Percentiles rank a stretch among this genome's conserved stretches.
phyloP scores from a whole-genome alignment of 148 eudicot species.

The Bassia scoparia region DNA sequence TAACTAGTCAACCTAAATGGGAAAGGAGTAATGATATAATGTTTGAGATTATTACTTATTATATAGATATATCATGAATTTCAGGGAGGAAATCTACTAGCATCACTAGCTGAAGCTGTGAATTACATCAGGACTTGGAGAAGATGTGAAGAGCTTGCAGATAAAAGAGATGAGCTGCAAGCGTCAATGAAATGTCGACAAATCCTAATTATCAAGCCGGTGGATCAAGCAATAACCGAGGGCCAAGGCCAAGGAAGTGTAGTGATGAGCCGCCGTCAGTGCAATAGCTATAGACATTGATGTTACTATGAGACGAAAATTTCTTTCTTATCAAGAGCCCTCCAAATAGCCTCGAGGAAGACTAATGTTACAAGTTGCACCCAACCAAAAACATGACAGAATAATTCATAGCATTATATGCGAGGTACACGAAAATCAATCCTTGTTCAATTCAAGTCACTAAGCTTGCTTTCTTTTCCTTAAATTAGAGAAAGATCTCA shows the following conservation, averaged over 20 bases:
- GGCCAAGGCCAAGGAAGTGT: background rate
- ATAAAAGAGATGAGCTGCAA: too few species aligned
- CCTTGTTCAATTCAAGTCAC: too few species aligned
- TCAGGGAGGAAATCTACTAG: too few species aligned
- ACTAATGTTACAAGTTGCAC: conserved; percentile 34
- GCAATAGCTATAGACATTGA: conserved; percentile 33
- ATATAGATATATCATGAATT: too few species aligned
- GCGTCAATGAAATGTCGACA: too few species aligned
- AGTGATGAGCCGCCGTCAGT: conserved; percentile 10
- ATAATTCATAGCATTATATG: conserved; percentile 35
- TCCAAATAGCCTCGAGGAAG: conserved; percentile 33
- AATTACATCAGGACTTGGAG: too few species aligned
- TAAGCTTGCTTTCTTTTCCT: background rate
- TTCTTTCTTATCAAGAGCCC: conserved; percentile 31
- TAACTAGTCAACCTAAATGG: too few species aligned
- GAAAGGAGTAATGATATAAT: too few species aligned
- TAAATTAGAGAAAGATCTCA: background rate
- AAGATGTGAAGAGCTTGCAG: too few species aligned
- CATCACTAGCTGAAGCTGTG: too few species aligned
- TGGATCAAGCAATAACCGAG: conserved; percentile 13
- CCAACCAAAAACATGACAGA: conserved; percentile 24
- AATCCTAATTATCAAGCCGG: background rate
- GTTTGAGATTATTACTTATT: too few species aligned
- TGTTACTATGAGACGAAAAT: conserved; percentile 11
- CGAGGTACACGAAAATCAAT: conserved; percentile 30